Percentiles rank a stretch among this genome's conserved stretches.
Conservation (phyloP, 176 grass and related monocot species). For the Typha latifolia region DNA sequence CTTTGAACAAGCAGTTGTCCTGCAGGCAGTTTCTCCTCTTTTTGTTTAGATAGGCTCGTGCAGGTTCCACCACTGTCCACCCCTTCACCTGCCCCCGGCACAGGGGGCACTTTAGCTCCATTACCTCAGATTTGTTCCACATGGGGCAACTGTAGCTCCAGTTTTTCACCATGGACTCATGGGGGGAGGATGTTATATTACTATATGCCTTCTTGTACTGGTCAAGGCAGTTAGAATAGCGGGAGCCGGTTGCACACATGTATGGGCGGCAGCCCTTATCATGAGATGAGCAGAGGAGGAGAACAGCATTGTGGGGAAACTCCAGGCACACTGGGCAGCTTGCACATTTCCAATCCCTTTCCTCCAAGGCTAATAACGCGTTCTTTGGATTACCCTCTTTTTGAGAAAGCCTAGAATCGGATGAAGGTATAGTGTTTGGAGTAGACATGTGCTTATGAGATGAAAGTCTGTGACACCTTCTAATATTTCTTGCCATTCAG, state of each 20-base stretch:
- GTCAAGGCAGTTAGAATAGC: conserved; percentile 5
- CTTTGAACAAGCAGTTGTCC: conserved; percentile 1
- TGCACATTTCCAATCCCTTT: conserved; percentile 4
- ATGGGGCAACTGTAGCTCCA: neutral
- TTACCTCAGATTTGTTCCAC: conserved; percentile 3
- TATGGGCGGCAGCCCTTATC: conserved; percentile 3
- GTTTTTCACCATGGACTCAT: neutral
- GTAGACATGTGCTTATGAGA: neutral
- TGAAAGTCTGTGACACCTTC: neutral
- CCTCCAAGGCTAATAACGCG: neutral
- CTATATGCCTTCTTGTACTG: conserved; percentile 4
- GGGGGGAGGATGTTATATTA: neutral
- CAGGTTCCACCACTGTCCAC: conserved; percentile 6
- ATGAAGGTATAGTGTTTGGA: neutral
- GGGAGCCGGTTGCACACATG: conserved; percentile 1
- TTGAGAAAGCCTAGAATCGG: too few relatives aligned
- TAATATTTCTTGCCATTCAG: conserved; percentile 1
- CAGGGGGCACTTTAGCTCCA: neutral
- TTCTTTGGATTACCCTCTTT: neutral
- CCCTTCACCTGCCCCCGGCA: conserved; percentile 8
- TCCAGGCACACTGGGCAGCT: conserved; percentile 1
- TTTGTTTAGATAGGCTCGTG: conserved; percentile 7
- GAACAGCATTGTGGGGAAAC: conserved; percentile 6
- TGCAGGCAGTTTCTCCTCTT: conserved; percentile 5
- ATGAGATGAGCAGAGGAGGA: conserved; percentile 9